Percentiles rank a stretch among this genome's conserved stretches.
Conservation (phyloP, 306 rosid species). For the Trifolium repens region DNA sequence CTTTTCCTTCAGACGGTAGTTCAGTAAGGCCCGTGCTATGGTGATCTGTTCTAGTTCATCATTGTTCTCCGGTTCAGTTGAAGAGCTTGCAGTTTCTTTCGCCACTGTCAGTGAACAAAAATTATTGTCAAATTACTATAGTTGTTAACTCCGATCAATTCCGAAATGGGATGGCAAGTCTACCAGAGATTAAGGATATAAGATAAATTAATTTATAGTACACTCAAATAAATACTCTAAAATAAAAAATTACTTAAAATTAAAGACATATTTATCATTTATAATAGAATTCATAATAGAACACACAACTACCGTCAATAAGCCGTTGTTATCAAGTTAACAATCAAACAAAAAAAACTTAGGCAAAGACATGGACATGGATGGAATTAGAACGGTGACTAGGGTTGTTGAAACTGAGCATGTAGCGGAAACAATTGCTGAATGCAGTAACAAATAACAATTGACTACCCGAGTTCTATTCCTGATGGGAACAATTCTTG, state of each 20-base stretch:
- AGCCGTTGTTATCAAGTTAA: background rate
- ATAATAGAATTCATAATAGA: too few relatives aligned
- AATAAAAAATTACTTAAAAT: background rate
- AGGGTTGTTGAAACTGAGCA: background rate
- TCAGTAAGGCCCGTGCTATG: conserved; percentile 80
- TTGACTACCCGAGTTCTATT: background rate
- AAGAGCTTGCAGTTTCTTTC: conserved; percentile 84
- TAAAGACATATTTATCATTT: too few relatives aligned
- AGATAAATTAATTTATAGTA: background rate
- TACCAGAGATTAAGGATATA: background rate
- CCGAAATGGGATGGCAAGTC: background rate
- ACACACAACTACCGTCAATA: background rate
- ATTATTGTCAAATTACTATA: conserved; percentile 29
- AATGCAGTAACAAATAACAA: background rate
- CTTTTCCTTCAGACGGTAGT: conserved; percentile 84
- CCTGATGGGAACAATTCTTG: too few relatives aligned
- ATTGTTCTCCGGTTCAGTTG: conserved; percentile 81
- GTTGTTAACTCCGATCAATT: background rate
- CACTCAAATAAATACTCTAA: background rate
- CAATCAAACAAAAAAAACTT: conserved; percentile 15
- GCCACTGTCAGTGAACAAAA: conserved; percentile 71
- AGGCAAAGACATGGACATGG: background rate
- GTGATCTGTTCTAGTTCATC: conserved; percentile 97
- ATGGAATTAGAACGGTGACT: background rate
- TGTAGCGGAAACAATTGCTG: background rate